Evolutionary conservation across 2,329 filamentous ascomycete species (phyloP), one percentile per base, ranked within the genome.

Genomic region (Xylaria sp.): DNA sequence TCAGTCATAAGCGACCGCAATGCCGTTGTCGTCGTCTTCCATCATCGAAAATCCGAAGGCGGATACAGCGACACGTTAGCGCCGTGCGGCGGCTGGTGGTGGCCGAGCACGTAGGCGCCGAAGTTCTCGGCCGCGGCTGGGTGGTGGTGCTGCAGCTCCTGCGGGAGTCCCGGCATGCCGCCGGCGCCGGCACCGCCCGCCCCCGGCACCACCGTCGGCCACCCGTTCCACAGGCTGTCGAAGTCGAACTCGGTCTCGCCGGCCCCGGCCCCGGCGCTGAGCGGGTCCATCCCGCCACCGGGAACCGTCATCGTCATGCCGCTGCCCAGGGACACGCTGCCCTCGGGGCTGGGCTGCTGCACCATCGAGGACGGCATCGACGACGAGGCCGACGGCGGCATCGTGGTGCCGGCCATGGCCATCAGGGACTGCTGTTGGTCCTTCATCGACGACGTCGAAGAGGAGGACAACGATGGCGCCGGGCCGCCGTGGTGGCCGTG

Each of bases 161-260:
- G 54, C 6, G 44, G 39, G 9, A 59, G 43, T 18, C 43, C 50
- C n/a, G n/a, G n/a, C 50, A 57, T 53, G 38, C 42, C 40, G 17
- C 44, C 50, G 24, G 43, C 19, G n/a, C n/a, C n/a, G n/a, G n/a
- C n/a, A n/a, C n/a, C n/a, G n/a, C n/a, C n/a, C n/a, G n/a, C n/a
- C n/a, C n/a, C n/a, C n/a, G n/a, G n/a, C 24, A 44, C 19, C 13
- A 50, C n/a, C 16, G 48, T 20, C 11, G 50, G 39, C 60, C 63
- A 65, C 17, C 59, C 58, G 11, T 65, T 63, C 71, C 72, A 75
- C 21, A 75, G 52, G 47, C 60, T 66, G 39, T 74, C 71, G 45
- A 75, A 72, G 39, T 74, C 67, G 42, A 75, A 68, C 48, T 72
- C 71, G 4, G 66, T 59, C 9, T 76, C 71, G 6, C 60, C 61